Evolutionary conservation across 2,329 filamentous ascomycete genomes (phyloP).

Genomic region (Aspergillus caelatus): DNA sequence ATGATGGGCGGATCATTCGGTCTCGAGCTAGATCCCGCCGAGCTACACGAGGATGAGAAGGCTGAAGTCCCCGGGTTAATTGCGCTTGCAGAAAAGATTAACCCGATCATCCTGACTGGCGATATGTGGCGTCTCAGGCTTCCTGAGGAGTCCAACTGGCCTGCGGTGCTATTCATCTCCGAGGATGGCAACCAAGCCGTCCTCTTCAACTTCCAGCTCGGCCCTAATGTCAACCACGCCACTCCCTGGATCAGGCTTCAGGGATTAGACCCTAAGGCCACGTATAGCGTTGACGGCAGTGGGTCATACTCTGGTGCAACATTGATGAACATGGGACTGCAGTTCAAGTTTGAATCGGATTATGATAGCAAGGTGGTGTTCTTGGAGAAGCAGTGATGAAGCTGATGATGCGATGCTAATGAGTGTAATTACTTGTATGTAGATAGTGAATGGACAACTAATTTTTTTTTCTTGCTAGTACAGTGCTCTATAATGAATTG

Average conservation of each 20-base stretch:
- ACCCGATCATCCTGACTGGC: constrained; percentile 61
- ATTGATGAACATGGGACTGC: constrained; percentile 65
- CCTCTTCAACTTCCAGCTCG: constrained; percentile 64
- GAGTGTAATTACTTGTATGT: background rate
- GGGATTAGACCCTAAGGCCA: constrained; percentile 58
- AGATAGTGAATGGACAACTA: background rate
- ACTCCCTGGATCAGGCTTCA: constrained; percentile 58
- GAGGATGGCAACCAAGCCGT: constrained; percentile 54
- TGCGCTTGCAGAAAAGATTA: constrained; percentile 57
- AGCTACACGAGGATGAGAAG: constrained; percentile 56
- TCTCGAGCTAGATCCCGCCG: constrained; percentile 62
- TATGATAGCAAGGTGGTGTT: constrained; percentile 62
- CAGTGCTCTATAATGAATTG: background rate
- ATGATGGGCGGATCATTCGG: constrained; percentile 72
- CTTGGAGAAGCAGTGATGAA: constrained; percentile 49
- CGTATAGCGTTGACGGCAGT: constrained; percentile 58
- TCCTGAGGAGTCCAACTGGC: constrained; percentile 64
- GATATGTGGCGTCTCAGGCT: constrained; percentile 63
- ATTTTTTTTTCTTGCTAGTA: background rate
- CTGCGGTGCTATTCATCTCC: constrained; percentile 62
- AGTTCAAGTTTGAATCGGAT: constrained; percentile 55
- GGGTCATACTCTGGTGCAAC: constrained; percentile 59
- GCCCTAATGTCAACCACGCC: constrained; percentile 56
- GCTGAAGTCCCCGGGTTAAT: constrained; percentile 59
- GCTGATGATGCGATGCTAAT: background rate